Evolutionary conservation across 192 early-diverging fungal genomes (phyloP).

Genomic region (Linnemannia hyalina): DNA sequence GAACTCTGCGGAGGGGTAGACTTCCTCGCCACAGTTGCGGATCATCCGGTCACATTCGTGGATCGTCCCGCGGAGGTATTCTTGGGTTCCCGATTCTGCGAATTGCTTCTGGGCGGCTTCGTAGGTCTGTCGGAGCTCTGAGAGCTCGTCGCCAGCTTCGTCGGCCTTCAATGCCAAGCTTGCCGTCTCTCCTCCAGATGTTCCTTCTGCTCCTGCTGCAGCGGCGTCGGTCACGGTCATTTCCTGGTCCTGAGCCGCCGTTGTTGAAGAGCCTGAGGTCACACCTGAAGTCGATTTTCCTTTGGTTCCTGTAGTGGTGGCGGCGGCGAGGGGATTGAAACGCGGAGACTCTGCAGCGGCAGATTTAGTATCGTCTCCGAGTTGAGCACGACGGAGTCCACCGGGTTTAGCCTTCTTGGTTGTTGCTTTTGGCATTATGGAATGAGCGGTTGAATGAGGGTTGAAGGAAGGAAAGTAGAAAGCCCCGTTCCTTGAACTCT

Average conservation of each 20-base stretch:
- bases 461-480: background rate
- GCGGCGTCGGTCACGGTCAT: slow-evolving; percentile 11
- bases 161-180: slow-evolving; percentile 58
- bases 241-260: slow-evolving; percentile 19
- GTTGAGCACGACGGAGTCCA: slow-evolving; percentile 56
- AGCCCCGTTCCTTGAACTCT: background rate
- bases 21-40: slow-evolving; percentile 61
- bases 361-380: slow-evolving; percentile 24
- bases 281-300: background rate
- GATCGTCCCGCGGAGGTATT: slow-evolving; percentile 63
- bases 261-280: background rate
- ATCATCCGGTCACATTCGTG: slow-evolving; percentile 69
- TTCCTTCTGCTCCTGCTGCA: background rate
- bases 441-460: background rate
- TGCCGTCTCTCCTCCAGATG: slow-evolving; percentile 31
- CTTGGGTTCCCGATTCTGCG: slow-evolving; percentile 50
- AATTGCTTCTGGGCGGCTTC: slow-evolving; percentile 64
- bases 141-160: slow-evolving; percentile 65
- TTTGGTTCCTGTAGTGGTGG: background rate
- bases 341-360: background rate
- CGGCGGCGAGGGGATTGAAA: slow-evolving; percentile 26
- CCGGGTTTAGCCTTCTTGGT: slow-evolving; percentile 60
- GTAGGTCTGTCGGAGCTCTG: slow-evolving; percentile 62
- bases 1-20: slow-evolving; percentile 55
- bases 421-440: slow-evolving; percentile 45